Evolutionary conservation across 495 filamentous ascomycete species (phyloP).

Genomic region (Tuber borchii): DNA sequence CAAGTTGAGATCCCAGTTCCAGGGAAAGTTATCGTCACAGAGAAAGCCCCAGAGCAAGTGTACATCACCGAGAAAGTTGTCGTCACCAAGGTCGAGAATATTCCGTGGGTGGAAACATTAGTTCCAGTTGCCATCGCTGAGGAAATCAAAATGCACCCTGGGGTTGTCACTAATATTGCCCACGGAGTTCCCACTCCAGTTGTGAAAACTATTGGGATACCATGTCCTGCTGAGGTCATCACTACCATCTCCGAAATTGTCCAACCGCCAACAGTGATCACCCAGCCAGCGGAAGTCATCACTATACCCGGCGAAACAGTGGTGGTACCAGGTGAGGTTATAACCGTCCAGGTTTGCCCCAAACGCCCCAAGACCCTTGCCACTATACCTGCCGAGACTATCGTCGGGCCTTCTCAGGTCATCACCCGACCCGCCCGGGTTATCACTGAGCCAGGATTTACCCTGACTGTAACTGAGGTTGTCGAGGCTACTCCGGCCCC

Average conservation of each 20-base stretch:
- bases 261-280: conserved; percentile 24
- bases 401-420: conserved; percentile 20
- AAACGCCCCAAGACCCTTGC: conserved; percentile 13
- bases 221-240: conserved; percentile 2
- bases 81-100: conserved; percentile 16
- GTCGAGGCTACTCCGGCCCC: conserved; percentile 10
- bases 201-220: conserved; percentile 13
- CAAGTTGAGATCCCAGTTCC: conserved; percentile 19
- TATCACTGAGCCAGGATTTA: conserved; percentile 21
- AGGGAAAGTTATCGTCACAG: background rate
- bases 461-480: conserved; percentile 17
- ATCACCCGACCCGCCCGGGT: conserved; percentile 15
- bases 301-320: conserved; percentile 32
- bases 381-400: conserved; percentile 22
- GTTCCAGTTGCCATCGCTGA: conserved; percentile 27
- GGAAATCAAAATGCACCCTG: conserved; percentile 21
- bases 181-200: conserved; percentile 9
- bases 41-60: conserved; percentile 6
- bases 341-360: conserved; percentile 22
- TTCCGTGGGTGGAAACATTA: conserved; percentile 23
- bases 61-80: conserved; percentile 23
- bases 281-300: conserved; percentile 22
- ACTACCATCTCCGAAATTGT: conserved; percentile 13
- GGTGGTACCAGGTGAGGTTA: conserved; percentile 15
- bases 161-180: conserved; percentile 8